These are phyloP conservation scores for Taphrina betulina DNA, from an alignment of 1,139 yeast genomes.

Conservation along the genomic window DNA sequence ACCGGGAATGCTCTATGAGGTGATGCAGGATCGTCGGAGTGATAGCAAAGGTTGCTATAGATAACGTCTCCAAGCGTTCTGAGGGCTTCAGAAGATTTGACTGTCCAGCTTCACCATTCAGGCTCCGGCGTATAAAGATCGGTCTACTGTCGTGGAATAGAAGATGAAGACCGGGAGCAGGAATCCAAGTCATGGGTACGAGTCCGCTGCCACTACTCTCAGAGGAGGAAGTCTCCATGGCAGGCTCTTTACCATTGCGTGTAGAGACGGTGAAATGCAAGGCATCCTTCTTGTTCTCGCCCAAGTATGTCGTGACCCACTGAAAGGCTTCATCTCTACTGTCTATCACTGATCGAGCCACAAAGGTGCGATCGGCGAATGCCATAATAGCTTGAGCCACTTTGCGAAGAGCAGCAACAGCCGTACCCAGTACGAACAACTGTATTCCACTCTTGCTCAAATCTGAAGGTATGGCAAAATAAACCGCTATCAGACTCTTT, in stretches of 20 bases:
- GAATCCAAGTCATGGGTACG: slow-evolving; percentile 4
- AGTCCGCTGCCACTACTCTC: not conserved
- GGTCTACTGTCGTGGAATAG: slow-evolving; percentile 17
- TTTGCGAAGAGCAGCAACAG: slow-evolving; percentile 23
- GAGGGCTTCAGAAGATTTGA: slow-evolving; percentile 26
- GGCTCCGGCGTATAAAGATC: slow-evolving; percentile 6
- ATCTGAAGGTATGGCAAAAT: slow-evolving; percentile 26
- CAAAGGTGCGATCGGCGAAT: slow-evolving; percentile 15
- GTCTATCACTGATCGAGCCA: slow-evolving; percentile 25
- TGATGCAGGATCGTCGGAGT: slow-evolving; percentile 17
- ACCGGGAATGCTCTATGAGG: slow-evolving; percentile 9
- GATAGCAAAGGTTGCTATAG: slow-evolving; percentile 16
- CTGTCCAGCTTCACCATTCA: slow-evolving; percentile 29
- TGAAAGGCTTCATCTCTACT: slow-evolving; percentile 29
- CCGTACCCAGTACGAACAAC: slow-evolving; percentile 19
- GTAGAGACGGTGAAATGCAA: slow-evolving; percentile 24
- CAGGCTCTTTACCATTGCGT: slow-evolving; percentile 1
- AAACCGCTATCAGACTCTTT: slow-evolving; percentile 3
- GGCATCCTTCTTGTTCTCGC: slow-evolving; percentile 19
- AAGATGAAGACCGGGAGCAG: slow-evolving; percentile 24
- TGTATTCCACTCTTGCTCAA: slow-evolving; percentile 21
- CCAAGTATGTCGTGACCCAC: slow-evolving; percentile 16
- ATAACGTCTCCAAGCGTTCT: slow-evolving; percentile 20
- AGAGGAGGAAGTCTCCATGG: slow-evolving; percentile 2
- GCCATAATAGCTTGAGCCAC: slow-evolving; percentile 3